phyloP scores from a whole-genome alignment of 1,284 basidiomycete species.

The Trichosporon asahii region DNA sequence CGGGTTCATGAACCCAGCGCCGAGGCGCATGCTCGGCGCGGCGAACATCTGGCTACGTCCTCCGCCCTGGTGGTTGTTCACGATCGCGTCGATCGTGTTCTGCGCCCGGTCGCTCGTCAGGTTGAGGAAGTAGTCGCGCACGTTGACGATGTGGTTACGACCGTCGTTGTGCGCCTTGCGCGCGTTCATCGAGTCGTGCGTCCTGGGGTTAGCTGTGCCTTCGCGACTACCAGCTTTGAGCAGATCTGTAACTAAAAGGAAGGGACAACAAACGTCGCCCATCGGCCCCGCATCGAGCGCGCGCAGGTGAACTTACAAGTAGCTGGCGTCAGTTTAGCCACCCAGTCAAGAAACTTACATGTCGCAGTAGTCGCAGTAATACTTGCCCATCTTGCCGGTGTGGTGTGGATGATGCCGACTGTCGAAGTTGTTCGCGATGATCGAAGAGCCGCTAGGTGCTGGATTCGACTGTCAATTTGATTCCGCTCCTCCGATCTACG shows the following conservation, averaged over 20 bases:
- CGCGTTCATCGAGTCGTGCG: constrained; percentile 56
- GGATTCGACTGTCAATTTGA: background rate
- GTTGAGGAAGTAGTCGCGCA: constrained; percentile 93
- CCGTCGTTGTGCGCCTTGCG: constrained; percentile 98
- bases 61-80: constrained; percentile 74
- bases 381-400: constrained; percentile 47
- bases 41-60: constrained; percentile 56
- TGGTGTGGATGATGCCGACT: constrained; percentile 3
- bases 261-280: background rate
- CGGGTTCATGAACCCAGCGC: constrained; percentile 46
- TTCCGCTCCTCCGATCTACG: background rate
- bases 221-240: no score
- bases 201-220: constrained; percentile 24
- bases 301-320: constrained; percentile 30
- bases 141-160: constrained; percentile 92
- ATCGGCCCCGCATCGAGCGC: constrained; percentile 12
- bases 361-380: constrained; percentile 60
- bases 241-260: no score
- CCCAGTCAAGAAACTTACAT: constrained; percentile 29
- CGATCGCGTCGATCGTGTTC: constrained; percentile 93
- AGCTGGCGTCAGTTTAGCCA: constrained; percentile 56
- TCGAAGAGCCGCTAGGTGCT: background rate
- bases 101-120: constrained; percentile 95
- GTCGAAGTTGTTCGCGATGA: constrained; percentile 12
- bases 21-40: constrained; percentile 63